Evolutionary conservation across 1,284 basidiomycete species (phyloP).

Genomic region (Psilocybe mexicana): DNA sequence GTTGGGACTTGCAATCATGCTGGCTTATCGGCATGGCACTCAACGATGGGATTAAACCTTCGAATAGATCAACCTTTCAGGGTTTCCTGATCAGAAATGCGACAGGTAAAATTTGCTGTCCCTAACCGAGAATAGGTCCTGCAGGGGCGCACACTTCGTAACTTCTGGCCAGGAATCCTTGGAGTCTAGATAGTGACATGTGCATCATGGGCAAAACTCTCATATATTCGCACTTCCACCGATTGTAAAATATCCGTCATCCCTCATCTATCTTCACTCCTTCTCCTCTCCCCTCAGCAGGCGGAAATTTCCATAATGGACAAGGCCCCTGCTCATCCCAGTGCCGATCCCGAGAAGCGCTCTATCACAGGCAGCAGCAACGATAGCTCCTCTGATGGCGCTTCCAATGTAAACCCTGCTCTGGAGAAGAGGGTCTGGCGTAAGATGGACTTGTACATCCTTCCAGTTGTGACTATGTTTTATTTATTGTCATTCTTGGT

Average conservation of each 20-base stretch:
- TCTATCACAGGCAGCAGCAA: background rate
- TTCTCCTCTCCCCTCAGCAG: background rate
- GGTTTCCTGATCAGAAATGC: too few relatives aligned
- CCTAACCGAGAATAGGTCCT: background rate
- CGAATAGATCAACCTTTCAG: too few relatives aligned
- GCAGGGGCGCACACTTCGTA: background rate
- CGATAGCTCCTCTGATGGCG: background rate
- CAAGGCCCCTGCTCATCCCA: background rate
- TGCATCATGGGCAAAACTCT: background rate
- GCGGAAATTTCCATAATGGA: background rate
- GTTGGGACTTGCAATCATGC: too few relatives aligned
- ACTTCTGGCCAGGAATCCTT: background rate
- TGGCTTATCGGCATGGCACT: too few relatives aligned
- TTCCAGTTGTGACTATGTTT: conserved; percentile 10
- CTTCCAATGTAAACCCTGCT: background rate
- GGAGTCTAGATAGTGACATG: background rate
- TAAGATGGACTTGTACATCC: conserved; percentile 6
- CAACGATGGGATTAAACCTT: too few relatives aligned
- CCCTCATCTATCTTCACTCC: background rate
- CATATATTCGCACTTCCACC: background rate
- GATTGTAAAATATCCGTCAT: background rate
- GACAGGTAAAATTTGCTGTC: too few relatives aligned
- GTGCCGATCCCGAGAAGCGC: conserved; percentile 1
- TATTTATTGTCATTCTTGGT: conserved; percentile 12
- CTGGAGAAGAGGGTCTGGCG: background rate